A percentile compares a stretch with the other conserved stretches of the same genome.
These are phyloP conservation scores for Picea glauca DNA, from an alignment of 75 land plant genomes.

Conservation along the genomic window DNA sequence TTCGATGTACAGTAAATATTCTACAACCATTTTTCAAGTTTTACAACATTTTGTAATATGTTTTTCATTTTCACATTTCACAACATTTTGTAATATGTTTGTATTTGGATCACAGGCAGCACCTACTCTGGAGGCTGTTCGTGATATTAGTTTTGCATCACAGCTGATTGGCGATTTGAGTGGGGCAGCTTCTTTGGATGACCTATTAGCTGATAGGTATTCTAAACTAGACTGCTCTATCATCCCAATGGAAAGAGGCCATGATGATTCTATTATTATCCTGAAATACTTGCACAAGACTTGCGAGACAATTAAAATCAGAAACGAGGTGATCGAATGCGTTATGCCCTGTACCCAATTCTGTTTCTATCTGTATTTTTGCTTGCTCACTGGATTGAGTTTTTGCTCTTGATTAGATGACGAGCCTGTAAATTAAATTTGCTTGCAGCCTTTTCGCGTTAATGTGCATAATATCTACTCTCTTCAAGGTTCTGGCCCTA, in stretches of 20 bases:
- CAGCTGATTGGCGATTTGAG: slow-evolving; percentile 64
- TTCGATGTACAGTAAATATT: background rate
- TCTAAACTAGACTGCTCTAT: slow-evolving; percentile 52
- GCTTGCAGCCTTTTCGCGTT: slow-evolving; percentile 43
- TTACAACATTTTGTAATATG: too few relatives aligned
- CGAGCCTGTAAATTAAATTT: too few relatives aligned
- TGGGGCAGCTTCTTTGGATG: slow-evolving; percentile 58
- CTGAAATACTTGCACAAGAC: slow-evolving; percentile 64
- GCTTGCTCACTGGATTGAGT: too few relatives aligned
- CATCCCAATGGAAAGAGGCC: slow-evolving; percentile 37
- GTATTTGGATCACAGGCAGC: slow-evolving; percentile 45
- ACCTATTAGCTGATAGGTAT: slow-evolving; percentile 55
- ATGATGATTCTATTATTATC: slow-evolving; percentile 75
- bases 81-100: too few relatives aligned
- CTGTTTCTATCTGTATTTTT: too few relatives aligned
- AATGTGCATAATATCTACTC: slow-evolving; percentile 52
- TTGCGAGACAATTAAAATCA: slow-evolving; percentile 53
- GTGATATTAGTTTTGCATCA: slow-evolving; percentile 55
- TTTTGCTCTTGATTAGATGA: too few relatives aligned
- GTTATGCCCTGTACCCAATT: too few relatives aligned
- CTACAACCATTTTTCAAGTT: background rate
- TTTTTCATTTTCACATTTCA: too few relatives aligned
- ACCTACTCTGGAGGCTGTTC: slow-evolving; percentile 44
- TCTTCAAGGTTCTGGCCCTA: slow-evolving; percentile 44
- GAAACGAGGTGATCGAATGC: slow-evolving; percentile 29